A percentile compares a stretch with the other conserved stretches of the same genome.
Conservation (phyloP, 176 grass and related monocot genomes). For the Eleusine indica region DNA sequence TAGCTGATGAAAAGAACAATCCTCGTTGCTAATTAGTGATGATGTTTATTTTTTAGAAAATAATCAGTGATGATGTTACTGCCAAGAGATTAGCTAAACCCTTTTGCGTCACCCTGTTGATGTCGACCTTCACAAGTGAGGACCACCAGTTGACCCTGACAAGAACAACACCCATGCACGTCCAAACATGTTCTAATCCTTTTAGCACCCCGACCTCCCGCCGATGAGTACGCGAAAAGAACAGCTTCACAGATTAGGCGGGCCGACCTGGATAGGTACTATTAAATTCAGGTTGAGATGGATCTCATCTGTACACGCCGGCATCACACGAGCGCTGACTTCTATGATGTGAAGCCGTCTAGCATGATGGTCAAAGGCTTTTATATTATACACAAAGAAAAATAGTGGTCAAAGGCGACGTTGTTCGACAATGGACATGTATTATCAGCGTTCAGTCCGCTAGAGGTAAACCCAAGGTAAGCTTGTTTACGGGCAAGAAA, state of each 20-base stretch:
- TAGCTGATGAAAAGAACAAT: too few species aligned
- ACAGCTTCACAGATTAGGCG: background rate
- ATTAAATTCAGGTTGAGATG: background rate
- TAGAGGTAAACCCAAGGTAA: background rate
- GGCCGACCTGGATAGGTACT: background rate
- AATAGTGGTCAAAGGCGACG: background rate
- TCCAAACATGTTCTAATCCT: background rate
- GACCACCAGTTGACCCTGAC: background rate
- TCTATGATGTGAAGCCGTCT: background rate
- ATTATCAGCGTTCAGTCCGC: slow-evolving; percentile 3
- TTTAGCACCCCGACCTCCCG: background rate
- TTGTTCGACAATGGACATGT: background rate
- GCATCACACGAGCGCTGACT: slow-evolving; percentile 11
- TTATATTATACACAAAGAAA: background rate
- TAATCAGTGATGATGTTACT: background rate
- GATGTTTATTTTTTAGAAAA: too few species aligned
- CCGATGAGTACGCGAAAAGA: background rate
- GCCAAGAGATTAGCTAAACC: background rate
- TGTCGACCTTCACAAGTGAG: background rate
- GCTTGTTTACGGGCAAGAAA: too few species aligned
- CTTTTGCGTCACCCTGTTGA: background rate
- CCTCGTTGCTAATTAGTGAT: too few species aligned
- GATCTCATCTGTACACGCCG: background rate
- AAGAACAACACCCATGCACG: background rate
- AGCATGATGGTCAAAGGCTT: background rate